Conservation (phyloP, 352 stramenopile genomes). For the Blastocystis sp. region DNA sequence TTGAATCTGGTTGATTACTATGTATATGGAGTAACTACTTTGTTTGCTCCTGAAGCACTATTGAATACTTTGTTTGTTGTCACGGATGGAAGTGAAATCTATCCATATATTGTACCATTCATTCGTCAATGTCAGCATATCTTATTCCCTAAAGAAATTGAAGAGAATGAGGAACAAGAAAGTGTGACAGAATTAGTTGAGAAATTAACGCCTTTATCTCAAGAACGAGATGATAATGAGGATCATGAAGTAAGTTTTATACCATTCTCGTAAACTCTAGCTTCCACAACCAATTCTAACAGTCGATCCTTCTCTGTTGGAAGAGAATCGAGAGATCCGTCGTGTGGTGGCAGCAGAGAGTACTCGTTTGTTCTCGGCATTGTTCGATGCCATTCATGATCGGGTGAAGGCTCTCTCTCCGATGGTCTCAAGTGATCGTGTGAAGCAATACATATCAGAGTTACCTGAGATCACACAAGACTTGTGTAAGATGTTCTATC, state of each 20-base stretch:
- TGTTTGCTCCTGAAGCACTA: conserved; percentile 21
- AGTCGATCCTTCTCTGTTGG: conserved; percentile 36
- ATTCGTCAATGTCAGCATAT: conserved; percentile 28
- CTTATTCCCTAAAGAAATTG: conserved; percentile 7
- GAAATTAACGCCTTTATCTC: conserved; percentile 16
- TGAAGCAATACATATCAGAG: conserved; percentile 17
- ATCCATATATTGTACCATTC: conserved; percentile 53
- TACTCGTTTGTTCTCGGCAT: conserved; percentile 44
- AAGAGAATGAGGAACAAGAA: conserved; percentile 9
- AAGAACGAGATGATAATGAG: not conserved
- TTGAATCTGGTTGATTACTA: conserved; percentile 58
- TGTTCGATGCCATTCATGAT: conserved; percentile 19
- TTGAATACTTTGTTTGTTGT: conserved; percentile 44
- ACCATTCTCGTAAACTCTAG: not conserved
- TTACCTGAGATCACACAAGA: conserved; percentile 49
- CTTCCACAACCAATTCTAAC: conserved; percentile 28
- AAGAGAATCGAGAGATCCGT: conserved; percentile 32
- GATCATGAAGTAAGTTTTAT: not conserved
- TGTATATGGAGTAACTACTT: conserved; percentile 39
- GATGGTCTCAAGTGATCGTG: not conserved
- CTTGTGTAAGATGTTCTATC: conserved; percentile 59
- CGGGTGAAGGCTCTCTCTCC: conserved; percentile 29
- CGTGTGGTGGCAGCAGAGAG: conserved; percentile 45
- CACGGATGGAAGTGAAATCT: conserved; percentile 9
- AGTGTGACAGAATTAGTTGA: not conserved